Evolutionary conservation across 768 basidiomycete genomes (phyloP).

Genomic region (Russula dissimulans): DNA sequence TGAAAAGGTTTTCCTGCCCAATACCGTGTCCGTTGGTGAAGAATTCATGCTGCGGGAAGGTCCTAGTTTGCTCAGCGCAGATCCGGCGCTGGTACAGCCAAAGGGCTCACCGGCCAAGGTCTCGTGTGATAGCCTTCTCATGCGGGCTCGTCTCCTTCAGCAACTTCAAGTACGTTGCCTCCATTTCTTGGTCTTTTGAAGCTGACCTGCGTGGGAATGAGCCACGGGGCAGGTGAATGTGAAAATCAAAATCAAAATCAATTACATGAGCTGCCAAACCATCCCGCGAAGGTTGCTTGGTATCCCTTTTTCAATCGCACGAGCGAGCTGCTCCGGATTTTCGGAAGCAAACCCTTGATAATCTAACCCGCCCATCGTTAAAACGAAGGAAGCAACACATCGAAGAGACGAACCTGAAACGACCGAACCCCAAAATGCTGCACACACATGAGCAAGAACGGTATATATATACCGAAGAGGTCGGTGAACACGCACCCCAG

Average conservation of each 20-base stretch:
- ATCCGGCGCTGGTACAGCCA: not conserved
- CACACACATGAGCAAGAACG: constrained; percentile 7
- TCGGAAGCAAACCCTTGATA: constrained; percentile 83
- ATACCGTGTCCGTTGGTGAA: constrained; percentile 92
- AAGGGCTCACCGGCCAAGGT: constrained; percentile 65
- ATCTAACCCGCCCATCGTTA: constrained; percentile 36
- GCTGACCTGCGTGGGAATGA: constrained; percentile 53
- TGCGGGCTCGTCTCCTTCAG: constrained; percentile 79
- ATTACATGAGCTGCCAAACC: constrained; percentile 93
- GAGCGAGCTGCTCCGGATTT: constrained; percentile 67
- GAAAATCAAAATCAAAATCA: not conserved
- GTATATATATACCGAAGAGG: not conserved
- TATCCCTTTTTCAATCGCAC: constrained; percentile 88
- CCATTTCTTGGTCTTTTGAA: constrained; percentile 83
- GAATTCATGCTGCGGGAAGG: constrained; percentile 94
- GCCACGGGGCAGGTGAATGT: not conserved
- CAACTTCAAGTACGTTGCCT: constrained; percentile 69
- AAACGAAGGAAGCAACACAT: not conserved
- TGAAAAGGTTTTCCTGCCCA: constrained; percentile 95
- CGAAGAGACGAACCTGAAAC: constrained; percentile 55
- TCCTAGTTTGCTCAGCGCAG: constrained; percentile 37
- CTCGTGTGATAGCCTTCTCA: constrained; percentile 90
- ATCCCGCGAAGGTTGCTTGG: constrained; percentile 83
- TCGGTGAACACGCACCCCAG: constrained; percentile 50
- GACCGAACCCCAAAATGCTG: constrained; percentile 93